These are phyloP conservation scores for Dendrobium huoshanense DNA, from an alignment of 106 monocot species.

Conservation along the genomic window DNA sequence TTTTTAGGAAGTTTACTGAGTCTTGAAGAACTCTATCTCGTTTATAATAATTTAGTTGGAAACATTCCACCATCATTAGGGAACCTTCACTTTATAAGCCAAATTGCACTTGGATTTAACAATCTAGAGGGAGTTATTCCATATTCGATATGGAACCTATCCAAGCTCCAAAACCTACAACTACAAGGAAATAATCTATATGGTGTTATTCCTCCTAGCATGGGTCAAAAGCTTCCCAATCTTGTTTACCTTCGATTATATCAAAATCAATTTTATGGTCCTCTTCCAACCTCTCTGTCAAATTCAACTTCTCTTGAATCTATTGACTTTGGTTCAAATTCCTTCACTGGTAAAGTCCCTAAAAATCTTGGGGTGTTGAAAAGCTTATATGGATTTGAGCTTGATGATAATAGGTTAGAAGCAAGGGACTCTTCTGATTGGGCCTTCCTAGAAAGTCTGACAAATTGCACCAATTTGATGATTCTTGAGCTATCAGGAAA, in stretches of 20 bases:
- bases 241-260: slow-evolving; percentile 6
- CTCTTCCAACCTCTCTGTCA: slow-evolving; percentile 15
- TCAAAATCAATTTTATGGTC: slow-evolving; percentile 18
- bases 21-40: slow-evolving; percentile 1
- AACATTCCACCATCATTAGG: slow-evolving; percentile 2
- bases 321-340: slow-evolving; percentile 13
- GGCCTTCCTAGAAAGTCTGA: not conserved
- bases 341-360: slow-evolving; percentile 29
- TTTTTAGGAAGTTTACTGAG: slow-evolving; percentile 1
- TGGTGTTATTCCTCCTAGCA: slow-evolving; percentile 16
- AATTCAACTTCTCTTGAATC: slow-evolving; percentile 4
- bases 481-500: not conserved
- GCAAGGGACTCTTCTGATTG: not conserved
- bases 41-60: not conserved
- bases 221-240: slow-evolving; percentile 2
- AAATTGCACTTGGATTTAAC: slow-evolving; percentile 2
- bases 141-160: slow-evolving; percentile 1
- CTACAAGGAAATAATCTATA: slow-evolving; percentile 16
- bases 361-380: slow-evolving; percentile 15
- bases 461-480: not conserved
- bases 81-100: not conserved
- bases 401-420: not conserved
- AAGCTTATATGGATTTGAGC: not conserved
- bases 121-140: slow-evolving; percentile 14
- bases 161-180: not conserved